Base-by-base conservation (phyloP, 345 rosid species). In the Melaleuca quinquenervia region DNA sequence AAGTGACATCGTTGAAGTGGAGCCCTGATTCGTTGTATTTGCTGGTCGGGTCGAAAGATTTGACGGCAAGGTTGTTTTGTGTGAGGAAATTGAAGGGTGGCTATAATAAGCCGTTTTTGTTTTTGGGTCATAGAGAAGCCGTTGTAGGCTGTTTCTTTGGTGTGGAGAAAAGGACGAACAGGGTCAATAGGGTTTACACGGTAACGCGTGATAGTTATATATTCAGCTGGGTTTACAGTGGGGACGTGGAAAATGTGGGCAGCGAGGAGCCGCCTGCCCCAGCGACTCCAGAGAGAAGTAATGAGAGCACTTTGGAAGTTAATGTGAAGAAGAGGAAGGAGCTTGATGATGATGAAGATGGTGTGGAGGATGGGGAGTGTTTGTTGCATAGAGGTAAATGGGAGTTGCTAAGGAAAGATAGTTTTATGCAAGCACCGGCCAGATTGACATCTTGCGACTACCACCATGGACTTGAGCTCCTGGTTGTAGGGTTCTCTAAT, bases 131-230 rank as follows among this genome's bases (percentile, higher is more conserved):
- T 86, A 93, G 98, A 88, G 98, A 96, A 89, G 87, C 94, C 48
- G 93, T 96, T 60, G 91, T 97, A 18, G 98, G 98, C 60, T 95
- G 98, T 82, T 97, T 97, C 89, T 95, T 97, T 84, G 93, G 98
- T 88, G 92, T 94, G 87, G 95, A 95, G 90, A 95, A 93, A 83
- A 85, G 89, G 90, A 92, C 89, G 49, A 88, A 89, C 82, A 87
- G 82, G 89, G 92, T 94, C 82, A 87, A 91, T 84, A 94, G 88
- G 60, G 94, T 88, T 45, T 96, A 92, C 88, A 97, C 99, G 0
- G 84, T 97, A 60, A 88, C 99, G 3, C 91, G 98, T 76, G 99
- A 97, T 89, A 89, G 98, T 85, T 96, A 91, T 84, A 88, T 97
- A 48, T 92, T 93, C 74, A 96, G 98, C 86, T 97, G 98, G 98